Evolutionary conservation across 2,329 filamentous ascomycete genomes (phyloP).

Genomic region (Grosmannia serpens): DNA sequence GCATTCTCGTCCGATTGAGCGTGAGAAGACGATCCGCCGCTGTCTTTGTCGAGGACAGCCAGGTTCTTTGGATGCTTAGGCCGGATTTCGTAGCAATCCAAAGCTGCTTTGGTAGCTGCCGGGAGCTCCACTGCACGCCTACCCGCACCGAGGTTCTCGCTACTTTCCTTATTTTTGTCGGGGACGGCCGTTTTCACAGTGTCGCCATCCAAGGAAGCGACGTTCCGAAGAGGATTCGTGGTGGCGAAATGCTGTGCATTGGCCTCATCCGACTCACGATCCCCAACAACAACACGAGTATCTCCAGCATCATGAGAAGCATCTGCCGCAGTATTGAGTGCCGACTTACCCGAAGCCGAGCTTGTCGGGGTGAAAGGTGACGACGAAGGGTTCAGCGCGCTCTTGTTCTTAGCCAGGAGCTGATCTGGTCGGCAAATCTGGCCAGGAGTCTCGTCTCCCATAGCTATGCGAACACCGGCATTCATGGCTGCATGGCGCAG

Average conservation of each 20-base stretch:
- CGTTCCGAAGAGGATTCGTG: neutral
- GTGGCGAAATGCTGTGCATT: neutral
- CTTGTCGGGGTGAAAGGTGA: neutral
- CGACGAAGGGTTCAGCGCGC: neutral
- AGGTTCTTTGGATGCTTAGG: neutral
- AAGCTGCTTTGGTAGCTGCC: too few relatives aligned
- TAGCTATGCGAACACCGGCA: neutral
- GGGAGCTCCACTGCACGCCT: neutral
- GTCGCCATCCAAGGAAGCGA: neutral
- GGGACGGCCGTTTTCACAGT: neutral
- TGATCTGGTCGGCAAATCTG: neutral
- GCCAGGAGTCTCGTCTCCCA: too few relatives aligned
- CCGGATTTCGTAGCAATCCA: too few relatives aligned
- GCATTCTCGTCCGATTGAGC: neutral
- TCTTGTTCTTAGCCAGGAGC: neutral
- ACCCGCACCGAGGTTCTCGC: neutral
- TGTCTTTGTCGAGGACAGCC: neutral
- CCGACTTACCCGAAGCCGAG: neutral
- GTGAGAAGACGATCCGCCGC: neutral
- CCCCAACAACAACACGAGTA: neutral
- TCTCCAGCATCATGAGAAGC: neutral
- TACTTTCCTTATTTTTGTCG: neutral
- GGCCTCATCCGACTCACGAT: neutral
- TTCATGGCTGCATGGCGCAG: neutral
- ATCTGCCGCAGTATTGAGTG: neutral